Base-by-base conservation (phyloP, 2,329 filamentous ascomycete species). In the Monosporascus sp. region DNA sequence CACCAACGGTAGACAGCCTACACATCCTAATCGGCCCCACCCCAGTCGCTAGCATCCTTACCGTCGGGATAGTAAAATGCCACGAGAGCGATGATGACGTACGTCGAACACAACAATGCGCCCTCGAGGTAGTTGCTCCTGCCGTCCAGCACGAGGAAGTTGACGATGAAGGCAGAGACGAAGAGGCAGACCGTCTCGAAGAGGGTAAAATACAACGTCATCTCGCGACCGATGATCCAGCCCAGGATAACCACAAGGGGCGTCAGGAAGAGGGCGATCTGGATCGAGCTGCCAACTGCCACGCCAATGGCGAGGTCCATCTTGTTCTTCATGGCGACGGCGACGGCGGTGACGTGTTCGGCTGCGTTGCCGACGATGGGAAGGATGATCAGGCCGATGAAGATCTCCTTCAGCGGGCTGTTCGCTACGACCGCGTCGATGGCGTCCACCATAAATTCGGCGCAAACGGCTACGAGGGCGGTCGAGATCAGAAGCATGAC, bases 181-280 rank as follows among this genome's bases (percentile, higher is more conserved):
- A 95, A 95, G 63, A 95, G 81, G 52, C 87, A 89, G 22, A 94
- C 88, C 0, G 90, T 95, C 78, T 95, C 90, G 70, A 95, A 96
- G 48, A 90, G 79, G 55, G 90, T 90, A 70, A 95, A 95, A 74
- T 93, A 91, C 37, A 95, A 78, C 27, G 87, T 81, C 84, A 89
- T 88, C n/a, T 84, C 76, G 55, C 80, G 80, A 55, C 77, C 71
- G 68, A 88, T 79, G 55, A 78, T 79, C 86, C 86, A 89, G n/a
- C 85, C 86, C 20, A 89, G 73, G 24, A 89, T 82, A 35, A 89
- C 85, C 35, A 88, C 78, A 18, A 89, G 72, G 0, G 86, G 86
- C 4, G 85, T 88, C 50, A 89, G 77, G 64, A 89, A 86, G 7
- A 89, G 74, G 15, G 85, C 82, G 66, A 89, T 88, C 69, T 89